These are phyloP conservation scores for Talaromyces albobiverticillius DNA, from an alignment of 2,329 filamentous ascomycete genomes.

Conservation along the genomic window DNA sequence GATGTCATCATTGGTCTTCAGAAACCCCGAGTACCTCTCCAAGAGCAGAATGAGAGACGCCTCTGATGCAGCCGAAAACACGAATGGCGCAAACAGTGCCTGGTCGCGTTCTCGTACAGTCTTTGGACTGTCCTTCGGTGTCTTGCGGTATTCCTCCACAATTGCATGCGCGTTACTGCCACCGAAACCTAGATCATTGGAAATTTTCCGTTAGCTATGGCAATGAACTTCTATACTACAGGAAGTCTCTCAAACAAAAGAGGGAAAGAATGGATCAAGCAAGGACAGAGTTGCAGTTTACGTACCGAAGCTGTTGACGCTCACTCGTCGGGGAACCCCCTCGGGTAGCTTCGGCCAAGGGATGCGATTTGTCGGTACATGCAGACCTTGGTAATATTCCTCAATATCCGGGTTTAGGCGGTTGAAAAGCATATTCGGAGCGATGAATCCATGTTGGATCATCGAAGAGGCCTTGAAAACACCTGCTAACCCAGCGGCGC, in stretches of 20 bases:
- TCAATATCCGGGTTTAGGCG: constrained; percentile 23
- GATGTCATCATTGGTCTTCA: constrained; percentile 50
- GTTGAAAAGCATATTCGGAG: constrained; percentile 25
- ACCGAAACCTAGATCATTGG: constrained; percentile 31
- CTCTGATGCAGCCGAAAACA: constrained; percentile 5
- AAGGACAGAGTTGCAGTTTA: no score
- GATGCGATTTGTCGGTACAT: constrained; percentile 17
- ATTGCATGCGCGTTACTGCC: constrained; percentile 34
- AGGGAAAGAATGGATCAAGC: no score
- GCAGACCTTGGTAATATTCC: constrained; percentile 23
- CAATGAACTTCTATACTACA: no score
- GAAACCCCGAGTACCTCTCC: constrained; percentile 32
- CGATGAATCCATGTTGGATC: constrained; percentile 32
- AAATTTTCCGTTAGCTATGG: no score
- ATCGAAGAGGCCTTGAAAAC: constrained; percentile 29
- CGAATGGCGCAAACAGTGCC: constrained; percentile 8
- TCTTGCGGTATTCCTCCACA: constrained; percentile 18
- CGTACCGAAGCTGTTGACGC: constrained; percentile 49
- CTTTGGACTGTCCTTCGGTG: no score
- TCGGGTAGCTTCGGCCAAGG: constrained; percentile 34
- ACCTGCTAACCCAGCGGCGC: constrained; percentile 22
- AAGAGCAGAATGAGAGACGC: neutral
- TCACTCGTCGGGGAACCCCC: constrained; percentile 19
- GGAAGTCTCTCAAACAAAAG: no score
- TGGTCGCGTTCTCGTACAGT: no score